Conservation (phyloP, 1,139 yeast genomes). For the Candida sp. region DNA sequence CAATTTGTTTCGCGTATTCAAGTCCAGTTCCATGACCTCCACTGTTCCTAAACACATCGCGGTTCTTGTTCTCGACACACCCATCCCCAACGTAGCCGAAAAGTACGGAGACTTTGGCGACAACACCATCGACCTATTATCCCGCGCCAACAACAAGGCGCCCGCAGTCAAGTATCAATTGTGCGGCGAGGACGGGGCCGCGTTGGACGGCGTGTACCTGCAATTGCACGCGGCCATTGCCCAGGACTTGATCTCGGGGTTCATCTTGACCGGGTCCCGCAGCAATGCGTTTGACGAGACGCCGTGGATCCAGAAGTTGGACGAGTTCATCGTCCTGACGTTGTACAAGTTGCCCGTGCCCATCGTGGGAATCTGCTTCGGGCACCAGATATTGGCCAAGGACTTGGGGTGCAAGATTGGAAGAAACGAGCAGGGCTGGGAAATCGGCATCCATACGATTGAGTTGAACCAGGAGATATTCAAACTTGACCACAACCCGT, state of each 20-base stretch:
- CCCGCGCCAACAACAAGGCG: constrained; percentile 14
- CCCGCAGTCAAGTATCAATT: constrained; percentile 47
- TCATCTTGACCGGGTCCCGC: constrained; percentile 70
- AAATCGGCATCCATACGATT: constrained; percentile 64
- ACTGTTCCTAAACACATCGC: constrained; percentile 35
- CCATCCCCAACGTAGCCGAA: constrained; percentile 28
- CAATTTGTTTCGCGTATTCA: too few relatives aligned
- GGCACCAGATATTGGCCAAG: constrained; percentile 79
- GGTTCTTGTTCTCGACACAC: constrained; percentile 51
- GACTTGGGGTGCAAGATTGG: constrained; percentile 66
- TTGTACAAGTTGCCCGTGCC: constrained; percentile 39
- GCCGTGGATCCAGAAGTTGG: constrained; percentile 57
- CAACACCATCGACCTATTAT: constrained; percentile 37
- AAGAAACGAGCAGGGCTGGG: constrained; percentile 72
- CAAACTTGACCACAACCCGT: constrained; percentile 35
- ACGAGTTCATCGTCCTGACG: constrained; percentile 40
- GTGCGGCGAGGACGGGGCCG: constrained; percentile 12
- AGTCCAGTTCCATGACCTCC: neutral
- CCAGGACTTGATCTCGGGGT: constrained; percentile 40
- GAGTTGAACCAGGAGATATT: constrained; percentile 45
- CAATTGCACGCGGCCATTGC: constrained; percentile 23
- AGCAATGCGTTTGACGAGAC: constrained; percentile 57
- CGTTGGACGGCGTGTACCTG: constrained; percentile 4
- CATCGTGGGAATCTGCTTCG: constrained; percentile 77
- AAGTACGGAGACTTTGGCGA: constrained; percentile 59